Conservation (phyloP, 1,139 yeast genomes). For the Magnusiomyces suaveolens region DNA sequence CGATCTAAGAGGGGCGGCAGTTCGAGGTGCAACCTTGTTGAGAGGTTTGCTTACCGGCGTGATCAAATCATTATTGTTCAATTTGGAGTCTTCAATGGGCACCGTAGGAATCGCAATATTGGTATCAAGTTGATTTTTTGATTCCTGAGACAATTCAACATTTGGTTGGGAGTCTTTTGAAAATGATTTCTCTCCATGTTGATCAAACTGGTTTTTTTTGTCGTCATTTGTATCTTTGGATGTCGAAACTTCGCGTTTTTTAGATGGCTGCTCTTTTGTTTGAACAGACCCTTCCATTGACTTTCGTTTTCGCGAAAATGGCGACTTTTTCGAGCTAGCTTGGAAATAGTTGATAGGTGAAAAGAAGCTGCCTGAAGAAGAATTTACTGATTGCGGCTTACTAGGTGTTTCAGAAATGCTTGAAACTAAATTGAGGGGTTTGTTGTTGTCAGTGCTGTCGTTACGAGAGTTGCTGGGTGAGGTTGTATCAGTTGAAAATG, state of each 20-base stretch:
- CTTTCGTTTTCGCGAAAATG: not conserved
- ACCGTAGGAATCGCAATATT: not conserved
- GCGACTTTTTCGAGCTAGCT: conserved; percentile 23
- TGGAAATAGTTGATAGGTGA: conserved; percentile 39
- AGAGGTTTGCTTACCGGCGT: conserved; percentile 17
- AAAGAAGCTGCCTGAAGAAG: conserved; percentile 28
- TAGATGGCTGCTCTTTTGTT: conserved; percentile 9
- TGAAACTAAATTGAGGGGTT: not conserved
- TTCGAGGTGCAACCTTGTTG: conserved; percentile 10
- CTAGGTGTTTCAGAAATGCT: not conserved
- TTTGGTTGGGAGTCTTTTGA: not conserved
- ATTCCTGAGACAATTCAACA: not conserved
- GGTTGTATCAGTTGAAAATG: too few species aligned
- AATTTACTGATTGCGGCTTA: not conserved
- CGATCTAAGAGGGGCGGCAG: conserved; percentile 7
- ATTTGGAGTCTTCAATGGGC: not conserved
- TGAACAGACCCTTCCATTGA: conserved; percentile 9
- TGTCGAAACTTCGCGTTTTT: not conserved
- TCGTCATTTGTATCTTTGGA: not conserved
- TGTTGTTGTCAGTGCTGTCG: not conserved
- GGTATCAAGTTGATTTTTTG: not conserved
- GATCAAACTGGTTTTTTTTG: not conserved
- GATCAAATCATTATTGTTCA: not conserved
- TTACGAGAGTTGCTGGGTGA: conserved; percentile 5
- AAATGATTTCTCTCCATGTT: not conserved